These are phyloP conservation scores for Hypomontagnella monticulosa DNA, from an alignment of 495 filamentous ascomycete genomes.

Conservation along the genomic window DNA sequence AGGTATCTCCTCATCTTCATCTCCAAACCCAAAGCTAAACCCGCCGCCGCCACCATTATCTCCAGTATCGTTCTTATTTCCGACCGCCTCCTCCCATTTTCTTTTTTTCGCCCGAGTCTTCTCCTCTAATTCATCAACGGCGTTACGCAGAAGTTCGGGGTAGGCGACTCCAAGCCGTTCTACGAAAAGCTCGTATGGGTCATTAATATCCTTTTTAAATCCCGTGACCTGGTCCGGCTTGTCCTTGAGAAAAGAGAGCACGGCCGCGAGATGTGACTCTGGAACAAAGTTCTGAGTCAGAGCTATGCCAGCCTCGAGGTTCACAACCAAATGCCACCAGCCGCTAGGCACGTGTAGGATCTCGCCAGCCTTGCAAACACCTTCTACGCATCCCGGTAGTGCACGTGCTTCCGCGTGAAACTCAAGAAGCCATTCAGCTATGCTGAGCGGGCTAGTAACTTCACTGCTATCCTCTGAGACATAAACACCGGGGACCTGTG, in stretches of 20 bases:
- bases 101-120: constrained; percentile 73
- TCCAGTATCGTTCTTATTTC: constrained; percentile 53
- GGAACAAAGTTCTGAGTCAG: constrained; percentile 98
- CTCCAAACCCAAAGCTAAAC: constrained; percentile 78
- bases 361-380: constrained; percentile 86
- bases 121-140: constrained; percentile 69
- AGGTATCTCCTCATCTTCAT: constrained; percentile 60
- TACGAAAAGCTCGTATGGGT: constrained; percentile 82
- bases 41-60: constrained; percentile 71
- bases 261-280: constrained; percentile 73
- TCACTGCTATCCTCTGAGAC: constrained; percentile 93
- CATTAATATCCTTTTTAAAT: constrained; percentile 75
- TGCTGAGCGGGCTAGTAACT: constrained; percentile 92
- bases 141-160: constrained; percentile 72
- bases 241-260: constrained; percentile 82
- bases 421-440: constrained; percentile 92
- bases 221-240: constrained; percentile 87
- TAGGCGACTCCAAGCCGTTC: constrained; percentile 69
- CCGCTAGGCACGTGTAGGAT: constrained; percentile 91
- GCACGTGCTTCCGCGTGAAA: constrained; percentile 90
- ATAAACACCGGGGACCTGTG: constrained; percentile 80
- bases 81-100: constrained; percentile 85
- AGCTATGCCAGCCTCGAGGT: constrained; percentile 82
- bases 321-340: constrained; percentile 98
- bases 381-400: constrained; percentile 83